These are phyloP conservation scores for Rugonectria rugulosa DNA, from an alignment of 2,329 filamentous ascomycete species.

Conservation along the genomic window DNA sequence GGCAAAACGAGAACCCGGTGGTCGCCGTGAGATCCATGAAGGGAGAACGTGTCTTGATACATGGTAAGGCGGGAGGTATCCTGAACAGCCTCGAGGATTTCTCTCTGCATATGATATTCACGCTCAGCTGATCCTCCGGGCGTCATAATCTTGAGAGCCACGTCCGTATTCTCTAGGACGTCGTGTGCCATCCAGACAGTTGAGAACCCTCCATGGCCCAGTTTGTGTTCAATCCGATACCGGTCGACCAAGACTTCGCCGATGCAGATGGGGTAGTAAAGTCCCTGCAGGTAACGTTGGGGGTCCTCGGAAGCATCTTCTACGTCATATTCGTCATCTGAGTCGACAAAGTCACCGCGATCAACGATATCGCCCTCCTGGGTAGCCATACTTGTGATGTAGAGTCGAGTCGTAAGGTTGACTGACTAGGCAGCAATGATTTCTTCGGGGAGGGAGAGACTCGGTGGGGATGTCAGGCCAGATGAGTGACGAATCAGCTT, in stretches of 20 bases:
- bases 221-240: constrained; percentile 51
- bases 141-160: constrained; percentile 24
- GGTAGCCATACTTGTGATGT: no score
- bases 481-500: no score
- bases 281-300: no score
- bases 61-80: neutral
- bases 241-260: constrained; percentile 47
- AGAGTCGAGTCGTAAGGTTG: no score
- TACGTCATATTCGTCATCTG: no score
- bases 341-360: no score
- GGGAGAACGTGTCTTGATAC: neutral
- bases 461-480: no score
- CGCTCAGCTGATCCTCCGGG: constrained; percentile 6
- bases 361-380: no score
- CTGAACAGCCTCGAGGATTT: neutral
- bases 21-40: neutral
- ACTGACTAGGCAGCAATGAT: no score
- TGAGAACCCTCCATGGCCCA: constrained; percentile 51
- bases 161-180: constrained; percentile 1
- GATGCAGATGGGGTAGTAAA: constrained; percentile 48
- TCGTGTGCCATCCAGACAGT: constrained; percentile 52
- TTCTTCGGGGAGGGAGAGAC: no score
- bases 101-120: constrained; percentile 3
- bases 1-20: constrained; percentile 19
- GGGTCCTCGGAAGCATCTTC: no score